phyloP scores from a whole-genome alignment of 805 yeast species.

The Kuraishia ogatae region DNA sequence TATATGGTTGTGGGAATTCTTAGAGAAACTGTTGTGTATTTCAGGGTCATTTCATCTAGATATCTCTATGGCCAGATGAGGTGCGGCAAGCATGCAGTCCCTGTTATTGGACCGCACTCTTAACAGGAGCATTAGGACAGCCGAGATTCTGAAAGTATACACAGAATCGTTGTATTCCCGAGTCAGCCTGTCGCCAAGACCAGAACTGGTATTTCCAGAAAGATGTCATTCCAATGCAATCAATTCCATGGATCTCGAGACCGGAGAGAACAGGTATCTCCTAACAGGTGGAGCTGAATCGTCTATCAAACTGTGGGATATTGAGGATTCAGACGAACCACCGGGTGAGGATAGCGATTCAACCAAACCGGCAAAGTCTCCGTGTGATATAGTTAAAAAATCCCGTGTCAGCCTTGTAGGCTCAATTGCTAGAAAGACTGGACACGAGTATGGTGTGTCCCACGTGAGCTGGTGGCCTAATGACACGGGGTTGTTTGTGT shows the following conservation, averaged over 20 bases:
- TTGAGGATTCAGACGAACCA: slow-evolving; percentile 16
- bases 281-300: slow-evolving; percentile 73
- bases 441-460: slow-evolving; percentile 70
- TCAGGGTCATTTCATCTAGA: no score
- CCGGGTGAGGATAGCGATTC: slow-evolving; percentile 20
- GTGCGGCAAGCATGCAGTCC: slow-evolving; percentile 1
- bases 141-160: slow-evolving; percentile 26
- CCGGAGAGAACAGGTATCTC: slow-evolving; percentile 32
- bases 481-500: slow-evolving; percentile 79
- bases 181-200: slow-evolving; percentile 14
- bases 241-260: slow-evolving; percentile 53
- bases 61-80: no score
- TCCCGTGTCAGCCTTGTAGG: slow-evolving; percentile 3
- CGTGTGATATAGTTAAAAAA: slow-evolving; percentile 15
- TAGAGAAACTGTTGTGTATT: no score
- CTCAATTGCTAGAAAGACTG: slow-evolving; percentile 22
- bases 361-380: slow-evolving; percentile 21
- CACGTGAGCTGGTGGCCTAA: slow-evolving; percentile 80
- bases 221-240: slow-evolving; percentile 44
- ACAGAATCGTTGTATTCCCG: slow-evolving; percentile 28
- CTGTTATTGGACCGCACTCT: slow-evolving; percentile 1
- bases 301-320: slow-evolving; percentile 59
- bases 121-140: slow-evolving; percentile 15
- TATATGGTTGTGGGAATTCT: no score
- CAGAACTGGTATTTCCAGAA: slow-evolving; percentile 24